Evolutionary conservation across 345 rosid species (phyloP).

Genomic region (Rhodamnia rubescens): DNA sequence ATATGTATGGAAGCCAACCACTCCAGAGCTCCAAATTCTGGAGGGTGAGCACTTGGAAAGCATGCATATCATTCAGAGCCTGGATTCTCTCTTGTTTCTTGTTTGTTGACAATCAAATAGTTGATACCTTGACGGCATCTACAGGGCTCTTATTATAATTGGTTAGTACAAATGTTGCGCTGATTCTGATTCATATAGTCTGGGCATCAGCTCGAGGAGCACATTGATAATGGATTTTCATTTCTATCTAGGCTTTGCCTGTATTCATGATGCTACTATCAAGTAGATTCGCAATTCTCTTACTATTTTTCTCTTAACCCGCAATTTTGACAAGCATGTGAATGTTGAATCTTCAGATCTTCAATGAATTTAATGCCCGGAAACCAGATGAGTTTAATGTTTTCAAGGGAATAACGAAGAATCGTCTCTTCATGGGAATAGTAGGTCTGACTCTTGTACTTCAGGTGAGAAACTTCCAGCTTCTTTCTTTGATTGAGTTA

Average conservation of each 20-base stretch:
- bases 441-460: constrained; percentile 59
- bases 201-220: no score
- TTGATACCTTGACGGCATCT: not conserved
- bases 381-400: constrained; percentile 85
- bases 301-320: not conserved
- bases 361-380: constrained; percentile 92
- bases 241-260: not conserved
- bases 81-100: not conserved
- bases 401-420: constrained; percentile 59
- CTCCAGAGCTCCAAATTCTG: not conserved
- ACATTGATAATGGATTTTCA: no score
- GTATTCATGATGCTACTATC: not conserved
- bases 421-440: constrained; percentile 70
- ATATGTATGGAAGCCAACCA: not conserved
- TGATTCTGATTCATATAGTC: not conserved
- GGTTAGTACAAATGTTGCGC: not conserved
- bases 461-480: constrained; percentile 40
- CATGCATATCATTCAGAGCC: not conserved
- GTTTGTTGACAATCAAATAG: not conserved
- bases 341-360: constrained; percentile 35
- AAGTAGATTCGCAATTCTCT: not conserved
- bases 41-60: not conserved
- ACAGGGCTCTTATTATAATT: not conserved
- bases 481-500: not conserved
- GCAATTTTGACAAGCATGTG: not conserved